Evolutionary conservation across 331 rosid genomes (phyloP), one percentile per base, ranked within the genome.

Genomic region (Acacia pycnantha): DNA sequence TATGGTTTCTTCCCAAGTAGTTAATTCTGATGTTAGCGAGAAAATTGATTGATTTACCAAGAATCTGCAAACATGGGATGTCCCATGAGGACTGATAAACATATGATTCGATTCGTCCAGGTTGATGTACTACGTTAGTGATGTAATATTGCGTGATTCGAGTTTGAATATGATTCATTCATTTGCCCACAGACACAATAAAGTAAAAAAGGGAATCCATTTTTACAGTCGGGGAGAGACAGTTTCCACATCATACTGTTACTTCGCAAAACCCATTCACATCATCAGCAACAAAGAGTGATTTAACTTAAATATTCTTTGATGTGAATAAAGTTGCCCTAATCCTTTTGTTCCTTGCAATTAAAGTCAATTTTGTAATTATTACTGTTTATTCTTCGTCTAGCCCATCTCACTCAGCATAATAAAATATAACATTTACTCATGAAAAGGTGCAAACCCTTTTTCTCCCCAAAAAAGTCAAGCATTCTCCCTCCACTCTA

Each of bases 281-380:
- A 58, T 61, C 13, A 62, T 27, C 69, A 26, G 3, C 66, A 31
- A 74, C 41, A 41, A 43, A 6, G 15, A 65, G 51, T 69, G 73
- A 70, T 76, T 43, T 58, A 44, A 51, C 62, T 72, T 35, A 54
- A 72, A 72, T 46, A 77, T 70, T 58, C 64, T 22, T 71, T 77
- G 74, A 71, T 71, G 66, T 40, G 66, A 72, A 54, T 70, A 70
- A 76, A 77, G 80, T 73, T 81, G 54, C n/a, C 8, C 16, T n/a
- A 35, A 62, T 79, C 37, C 69, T 14, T 66, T 46, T 78, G 79
- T 82, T 82, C 56, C 82, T 82, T 77, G 74, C 41, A 70, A 37
- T 58, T 62, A 78, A 78, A 82, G 88, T 85, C 84, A 78, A 61
- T 4, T 56, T 50, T 69, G 76, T 65, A 79, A 79, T 74, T n/a